A percentile compares a stretch with the other conserved stretches of the same genome.
These are phyloP conservation scores for Fistulinella prunicolor DNA, from an alignment of 768 basidiomycete genomes.

Conservation along the genomic window DNA sequence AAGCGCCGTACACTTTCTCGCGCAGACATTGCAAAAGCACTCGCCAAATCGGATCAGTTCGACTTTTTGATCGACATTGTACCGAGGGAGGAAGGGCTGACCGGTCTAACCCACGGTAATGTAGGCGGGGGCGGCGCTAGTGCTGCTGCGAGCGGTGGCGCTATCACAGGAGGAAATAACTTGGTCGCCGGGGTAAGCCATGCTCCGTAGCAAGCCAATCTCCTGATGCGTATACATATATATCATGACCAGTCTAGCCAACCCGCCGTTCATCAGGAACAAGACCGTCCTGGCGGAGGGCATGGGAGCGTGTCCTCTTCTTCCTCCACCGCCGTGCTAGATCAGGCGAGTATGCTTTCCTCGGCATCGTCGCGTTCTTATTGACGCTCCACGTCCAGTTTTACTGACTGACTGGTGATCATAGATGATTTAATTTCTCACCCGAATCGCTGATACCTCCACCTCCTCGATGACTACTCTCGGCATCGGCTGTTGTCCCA, in stretches of 20 bases:
- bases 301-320: conserved; percentile 17
- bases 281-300: conserved; percentile 20
- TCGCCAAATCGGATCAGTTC: conserved; percentile 92
- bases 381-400: conserved; percentile 13
- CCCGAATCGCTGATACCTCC: not conserved
- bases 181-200: conserved; percentile 26
- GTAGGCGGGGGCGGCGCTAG: not conserved
- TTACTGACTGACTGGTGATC: conserved; percentile 21
- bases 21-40: conserved; percentile 89
- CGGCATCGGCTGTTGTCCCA: not conserved
- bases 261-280: conserved; percentile 22
- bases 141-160: too few relatives aligned
- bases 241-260: conserved; percentile 32
- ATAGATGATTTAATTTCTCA: conserved; percentile 3
- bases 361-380: not conserved
- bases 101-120: conserved; percentile 18
- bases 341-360: conserved; percentile 17
- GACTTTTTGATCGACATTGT: conserved; percentile 98
- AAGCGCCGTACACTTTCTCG: conserved; percentile 95
- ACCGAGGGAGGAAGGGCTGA: conserved; percentile 68
- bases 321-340: conserved; percentile 23
- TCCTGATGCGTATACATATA: too few relatives aligned
- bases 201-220: too few relatives aligned
- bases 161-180: conserved; percentile 15
- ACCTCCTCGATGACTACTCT: not conserved